Evolutionary conservation across 1,284 basidiomycete genomes (phyloP).

Genomic region (Chalciporus sp.): DNA sequence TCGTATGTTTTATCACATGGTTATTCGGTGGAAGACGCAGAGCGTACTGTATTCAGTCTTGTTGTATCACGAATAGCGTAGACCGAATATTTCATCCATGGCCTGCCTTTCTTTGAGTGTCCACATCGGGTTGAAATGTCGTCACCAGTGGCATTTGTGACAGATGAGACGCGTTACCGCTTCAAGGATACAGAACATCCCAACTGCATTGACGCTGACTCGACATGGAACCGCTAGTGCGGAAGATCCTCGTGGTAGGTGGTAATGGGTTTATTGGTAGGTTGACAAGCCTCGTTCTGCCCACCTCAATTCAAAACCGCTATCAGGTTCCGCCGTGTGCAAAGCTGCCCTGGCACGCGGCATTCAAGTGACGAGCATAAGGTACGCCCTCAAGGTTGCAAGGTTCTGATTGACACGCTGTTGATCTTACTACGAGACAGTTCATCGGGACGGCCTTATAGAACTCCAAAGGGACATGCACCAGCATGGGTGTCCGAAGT

Average conservation of each 20-base stretch:
- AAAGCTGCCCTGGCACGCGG: constrained; percentile 83
- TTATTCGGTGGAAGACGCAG: constrained; percentile 15
- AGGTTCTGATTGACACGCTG: not conserved
- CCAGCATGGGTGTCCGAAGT: constrained; percentile 86
- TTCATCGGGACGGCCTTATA: constrained; percentile 85
- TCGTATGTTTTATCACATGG: constrained; percentile 21
- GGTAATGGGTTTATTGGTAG: constrained; percentile 94
- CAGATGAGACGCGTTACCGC: too few species aligned
- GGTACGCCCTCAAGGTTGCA: constrained; percentile 46
- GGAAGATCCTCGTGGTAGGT: constrained; percentile 84
- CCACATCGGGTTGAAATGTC: too few species aligned
- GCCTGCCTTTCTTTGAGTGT: not conserved
- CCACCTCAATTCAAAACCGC: constrained; percentile 12
- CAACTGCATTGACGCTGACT: not conserved
- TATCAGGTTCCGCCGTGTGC: constrained; percentile 88
- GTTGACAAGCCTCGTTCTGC: not conserved
- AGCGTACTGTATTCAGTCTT: constrained; percentile 8
- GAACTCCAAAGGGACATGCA: constrained; percentile 85
- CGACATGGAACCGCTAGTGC: constrained; percentile 44
- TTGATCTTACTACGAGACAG: constrained; percentile 41
- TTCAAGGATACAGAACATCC: too few species aligned
- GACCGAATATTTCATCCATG: not conserved
- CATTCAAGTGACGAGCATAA: constrained; percentile 87
- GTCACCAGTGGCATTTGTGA: too few species aligned
- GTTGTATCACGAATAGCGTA: constrained; percentile 6